A percentile compares a stretch with the other conserved stretches of the same genome.
Evolutionary conservation across 208 protist species (phyloP).

Genomic region (Trypanosoma platydactyli): DNA sequence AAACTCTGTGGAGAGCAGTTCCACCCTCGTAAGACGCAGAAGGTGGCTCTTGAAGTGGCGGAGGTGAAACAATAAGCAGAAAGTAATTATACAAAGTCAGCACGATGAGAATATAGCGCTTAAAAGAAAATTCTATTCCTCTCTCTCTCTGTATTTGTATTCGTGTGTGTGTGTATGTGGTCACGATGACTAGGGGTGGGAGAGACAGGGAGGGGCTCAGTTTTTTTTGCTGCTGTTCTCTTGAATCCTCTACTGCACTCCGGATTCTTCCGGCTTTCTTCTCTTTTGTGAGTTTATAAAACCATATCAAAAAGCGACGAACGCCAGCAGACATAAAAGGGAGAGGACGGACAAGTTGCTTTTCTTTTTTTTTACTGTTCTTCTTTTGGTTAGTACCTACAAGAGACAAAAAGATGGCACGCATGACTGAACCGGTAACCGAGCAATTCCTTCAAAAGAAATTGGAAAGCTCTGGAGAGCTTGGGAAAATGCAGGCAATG

Average conservation of each 20-base stretch:
- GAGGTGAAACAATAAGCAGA: not conserved
- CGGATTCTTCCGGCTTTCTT: slow-evolving; percentile 6
- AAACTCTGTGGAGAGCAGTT: slow-evolving; percentile 48
- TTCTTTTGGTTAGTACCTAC: slow-evolving; percentile 6
- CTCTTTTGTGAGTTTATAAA: not conserved
- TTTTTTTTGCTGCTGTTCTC: slow-evolving; percentile 1
- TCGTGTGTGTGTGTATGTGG: not conserved
- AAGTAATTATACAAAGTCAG: slow-evolving; percentile 7
- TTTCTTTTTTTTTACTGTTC: slow-evolving; percentile 27
- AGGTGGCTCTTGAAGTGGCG: not conserved
- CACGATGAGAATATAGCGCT: too few species aligned
- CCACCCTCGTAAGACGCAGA: not conserved
- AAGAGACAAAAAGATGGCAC: slow-evolving; percentile 20
- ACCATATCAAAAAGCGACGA: slow-evolving; percentile 15
- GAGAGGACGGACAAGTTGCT: not conserved
- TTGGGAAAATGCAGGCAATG: slow-evolving; percentile 88
- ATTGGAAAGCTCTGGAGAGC: slow-evolving; percentile 72
- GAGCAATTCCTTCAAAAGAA: slow-evolving; percentile 72
- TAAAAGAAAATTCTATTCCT: slow-evolving; percentile 12
- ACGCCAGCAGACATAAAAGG: not conserved
- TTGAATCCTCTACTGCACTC: too few species aligned
- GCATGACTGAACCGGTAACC: slow-evolving; percentile 21
- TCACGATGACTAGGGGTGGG: too few species aligned
- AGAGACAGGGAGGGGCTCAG: too few species aligned
- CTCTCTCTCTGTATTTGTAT: slow-evolving; percentile 23